phyloP scores from a whole-genome alignment of 2,329 filamentous ascomycete species.

The Colletotrichum sp. region DNA sequence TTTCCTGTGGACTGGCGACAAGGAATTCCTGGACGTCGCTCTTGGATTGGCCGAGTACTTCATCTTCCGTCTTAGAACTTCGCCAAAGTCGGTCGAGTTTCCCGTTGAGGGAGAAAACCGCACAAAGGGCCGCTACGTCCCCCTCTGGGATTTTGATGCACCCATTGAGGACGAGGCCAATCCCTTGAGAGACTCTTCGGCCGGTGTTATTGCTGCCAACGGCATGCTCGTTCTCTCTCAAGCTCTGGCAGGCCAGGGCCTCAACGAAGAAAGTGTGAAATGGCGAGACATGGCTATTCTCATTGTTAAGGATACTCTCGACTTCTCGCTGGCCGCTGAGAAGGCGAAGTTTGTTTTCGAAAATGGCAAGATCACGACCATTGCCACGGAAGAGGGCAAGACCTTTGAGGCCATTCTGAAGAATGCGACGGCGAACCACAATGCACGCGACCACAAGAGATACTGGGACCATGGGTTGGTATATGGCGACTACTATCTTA shows the following conservation, averaged over 20 bases:
- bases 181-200: conserved; percentile 40
- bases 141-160: conserved; percentile 54
- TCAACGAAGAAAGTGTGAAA: conserved; percentile 17
- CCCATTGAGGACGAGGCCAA: conserved; percentile 34
- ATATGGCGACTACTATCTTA: conserved; percentile 54
- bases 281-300: conserved; percentile 31
- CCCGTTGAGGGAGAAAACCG: conserved; percentile 22
- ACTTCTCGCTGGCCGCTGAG: conserved; percentile 28
- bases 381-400: conserved; percentile 15
- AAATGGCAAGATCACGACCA: neutral
- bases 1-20: conserved; percentile 51
- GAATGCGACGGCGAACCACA: conserved; percentile 40
- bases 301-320: conserved; percentile 34
- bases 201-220: conserved; percentile 45
- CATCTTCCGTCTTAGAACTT: conserved; percentile 40
- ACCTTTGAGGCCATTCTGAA: conserved; percentile 36
- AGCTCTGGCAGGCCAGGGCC: conserved; percentile 26
- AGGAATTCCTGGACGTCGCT: conserved; percentile 47
- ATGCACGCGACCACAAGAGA: conserved; percentile 31
- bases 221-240: conserved; percentile 44
- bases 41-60: conserved; percentile 55
- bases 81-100: conserved; percentile 33
- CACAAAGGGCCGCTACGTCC: conserved; percentile 30
- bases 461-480: conserved; percentile 47
- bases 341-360: conserved; percentile 11